Evolutionary conservation across 257 asterid species (phyloP).

Genomic region (Lycium barbarum): DNA sequence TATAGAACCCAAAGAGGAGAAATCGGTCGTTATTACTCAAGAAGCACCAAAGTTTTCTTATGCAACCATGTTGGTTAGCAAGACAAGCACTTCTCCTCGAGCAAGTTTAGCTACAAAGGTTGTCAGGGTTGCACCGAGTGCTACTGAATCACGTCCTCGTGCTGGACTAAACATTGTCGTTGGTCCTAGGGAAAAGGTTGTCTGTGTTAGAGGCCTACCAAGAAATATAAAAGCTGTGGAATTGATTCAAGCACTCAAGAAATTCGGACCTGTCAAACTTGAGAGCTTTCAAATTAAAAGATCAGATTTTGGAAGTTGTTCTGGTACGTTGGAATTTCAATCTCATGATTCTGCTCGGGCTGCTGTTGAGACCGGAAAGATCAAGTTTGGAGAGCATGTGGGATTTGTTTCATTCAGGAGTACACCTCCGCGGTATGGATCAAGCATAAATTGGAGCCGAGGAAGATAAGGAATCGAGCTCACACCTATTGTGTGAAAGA

Average conservation of each 20-base stretch:
- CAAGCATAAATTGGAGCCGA: background rate
- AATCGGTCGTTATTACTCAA: background rate
- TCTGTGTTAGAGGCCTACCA: background rate
- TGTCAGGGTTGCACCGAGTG: background rate
- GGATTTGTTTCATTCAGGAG: background rate
- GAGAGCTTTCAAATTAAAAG: background rate
- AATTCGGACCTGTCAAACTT: background rate
- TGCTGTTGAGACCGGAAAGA: background rate
- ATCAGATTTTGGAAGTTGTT: background rate
- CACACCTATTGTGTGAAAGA: background rate
- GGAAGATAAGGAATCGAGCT: background rate
- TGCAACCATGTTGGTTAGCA: background rate
- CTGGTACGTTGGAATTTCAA: background rate
- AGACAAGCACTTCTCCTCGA: background rate
- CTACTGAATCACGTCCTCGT: background rate
- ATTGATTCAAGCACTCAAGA: background rate
- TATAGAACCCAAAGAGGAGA: no score
- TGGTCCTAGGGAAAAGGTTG: background rate
- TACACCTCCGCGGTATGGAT: background rate
- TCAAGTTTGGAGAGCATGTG: background rate
- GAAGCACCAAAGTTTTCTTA: background rate
- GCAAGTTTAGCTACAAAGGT: background rate
- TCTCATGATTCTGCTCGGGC: conserved; percentile 1
- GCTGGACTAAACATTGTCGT: background rate
- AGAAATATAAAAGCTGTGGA: background rate